Base-by-base conservation (phyloP, 2,329 filamentous ascomycete genomes). In the Phaeosphaeria sp. region DNA sequence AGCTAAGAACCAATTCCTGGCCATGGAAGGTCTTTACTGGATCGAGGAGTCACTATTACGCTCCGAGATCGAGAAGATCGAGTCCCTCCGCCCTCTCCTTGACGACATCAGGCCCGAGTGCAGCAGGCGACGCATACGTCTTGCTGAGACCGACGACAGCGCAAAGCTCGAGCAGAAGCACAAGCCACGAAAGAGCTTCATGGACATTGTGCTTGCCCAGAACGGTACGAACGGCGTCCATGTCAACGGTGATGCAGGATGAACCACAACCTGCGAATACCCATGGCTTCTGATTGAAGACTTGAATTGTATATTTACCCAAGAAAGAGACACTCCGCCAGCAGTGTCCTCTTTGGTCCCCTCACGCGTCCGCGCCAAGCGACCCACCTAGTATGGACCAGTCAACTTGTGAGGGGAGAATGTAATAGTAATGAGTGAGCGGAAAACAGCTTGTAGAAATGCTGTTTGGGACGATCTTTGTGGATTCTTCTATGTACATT, bases 1-100 rank as follows among this genome's bases (percentile, higher is more conserved):
- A 52, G 72, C 75, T 0, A 71, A 70, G 30, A 69, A 72, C 22
- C 72, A 77, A 44, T 78, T 78, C 44, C 58, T 77, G 3, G 60
- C 63, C 22, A 75, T 78, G 75, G 72, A 77, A 11, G 74, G 75
- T 11, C 48, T 78, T 46, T 77, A 76, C 50, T 78, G 76, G 75
- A 62, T 78, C 18, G 71, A 75, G 52, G 71, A 74, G 30, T 64
- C 62, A 10, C 55, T 69, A 18, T 46, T 77, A 25, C 55, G 61
- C 39, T 46, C 65, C 1, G 73, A 75, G 43, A 61, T 73, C 6
- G 72, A 75, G 44, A 74, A 74, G 43, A 52, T 71, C 3, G 68
- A 72, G 7, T 61, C 53, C 17, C 57, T 77, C 25, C 63, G 58
- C 21, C 72, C 73, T 13, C 58, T 77, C 21, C 63, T 74, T 4